Conservation (phyloP, 805 yeast species). For the Wickerhamia fluorescens region DNA sequence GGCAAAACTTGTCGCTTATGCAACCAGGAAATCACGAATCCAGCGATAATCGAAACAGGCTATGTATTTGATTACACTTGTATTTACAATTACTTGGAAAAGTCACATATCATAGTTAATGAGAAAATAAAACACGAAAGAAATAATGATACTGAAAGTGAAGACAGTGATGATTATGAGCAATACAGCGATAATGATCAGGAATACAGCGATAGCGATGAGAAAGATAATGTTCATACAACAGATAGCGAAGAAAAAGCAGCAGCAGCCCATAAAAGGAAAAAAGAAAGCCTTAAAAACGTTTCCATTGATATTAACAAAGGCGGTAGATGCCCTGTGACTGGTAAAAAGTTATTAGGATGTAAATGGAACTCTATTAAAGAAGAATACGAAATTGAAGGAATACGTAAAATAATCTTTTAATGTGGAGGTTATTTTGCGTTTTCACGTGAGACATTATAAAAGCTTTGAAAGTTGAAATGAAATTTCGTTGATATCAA, state of each 20-base stretch:
- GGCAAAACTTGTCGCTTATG: conserved; percentile 63
- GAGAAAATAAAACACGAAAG: conserved; percentile 7
- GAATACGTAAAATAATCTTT: conserved; percentile 67
- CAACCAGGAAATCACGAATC: conserved; percentile 55
- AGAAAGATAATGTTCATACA: conserved; percentile 7
- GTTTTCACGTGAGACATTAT: too few species aligned
- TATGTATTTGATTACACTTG: conserved; percentile 86
- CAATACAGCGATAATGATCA: too few species aligned
- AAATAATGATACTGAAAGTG: conserved; percentile 10
- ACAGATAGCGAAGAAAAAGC: conserved; percentile 5
- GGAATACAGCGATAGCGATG: conserved; percentile 5
- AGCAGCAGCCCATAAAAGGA: not conserved
- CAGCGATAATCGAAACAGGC: conserved; percentile 88
- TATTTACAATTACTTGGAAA: conserved; percentile 56
- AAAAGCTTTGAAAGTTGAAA: too few species aligned
- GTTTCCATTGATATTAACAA: conserved; percentile 30
- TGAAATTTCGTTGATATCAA: too few species aligned
- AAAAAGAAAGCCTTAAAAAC: conserved; percentile 2
- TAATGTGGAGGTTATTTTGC: too few species aligned
- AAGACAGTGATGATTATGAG: conserved; percentile 13
- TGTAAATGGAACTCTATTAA: conserved; percentile 56
- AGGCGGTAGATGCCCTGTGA: conserved; percentile 79
- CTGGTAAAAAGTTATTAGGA: conserved; percentile 64
- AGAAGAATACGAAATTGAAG: conserved; percentile 66
- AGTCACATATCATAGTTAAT: conserved; percentile 30